These are phyloP conservation scores for Colletotrichum trifolii DNA, from an alignment of 2,329 filamentous ascomycete genomes.

Conservation along the genomic window DNA sequence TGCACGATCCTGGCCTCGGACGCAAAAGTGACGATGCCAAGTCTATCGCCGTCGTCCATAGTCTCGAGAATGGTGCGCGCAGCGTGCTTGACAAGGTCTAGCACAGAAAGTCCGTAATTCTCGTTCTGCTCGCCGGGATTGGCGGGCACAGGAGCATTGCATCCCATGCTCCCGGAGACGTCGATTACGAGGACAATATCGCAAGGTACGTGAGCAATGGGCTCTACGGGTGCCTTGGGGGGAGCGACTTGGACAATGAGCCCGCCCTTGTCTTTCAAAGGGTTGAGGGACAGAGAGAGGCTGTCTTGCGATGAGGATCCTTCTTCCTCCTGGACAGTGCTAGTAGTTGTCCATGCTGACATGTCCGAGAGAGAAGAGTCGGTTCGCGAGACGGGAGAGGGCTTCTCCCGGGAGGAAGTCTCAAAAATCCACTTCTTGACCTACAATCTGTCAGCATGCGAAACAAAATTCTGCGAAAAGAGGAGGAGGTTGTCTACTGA, in stretches of 20 bases:
- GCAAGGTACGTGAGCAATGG: slow-evolving; percentile 58
- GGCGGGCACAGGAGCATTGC: slow-evolving; percentile 57
- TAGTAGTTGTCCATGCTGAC: slow-evolving; percentile 12
- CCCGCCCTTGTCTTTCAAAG: slow-evolving; percentile 50
- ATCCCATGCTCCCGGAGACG: slow-evolving; percentile 67
- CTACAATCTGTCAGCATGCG: slow-evolving; percentile 7
- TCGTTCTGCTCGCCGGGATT: slow-evolving; percentile 53
- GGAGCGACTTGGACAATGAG: slow-evolving; percentile 60
- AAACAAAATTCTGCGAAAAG: too few species aligned
- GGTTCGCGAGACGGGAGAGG: neutral
- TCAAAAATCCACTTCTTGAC: slow-evolving; percentile 26
- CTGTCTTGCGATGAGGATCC: neutral
- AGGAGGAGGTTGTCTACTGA: neutral
- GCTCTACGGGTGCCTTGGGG: slow-evolving; percentile 48
- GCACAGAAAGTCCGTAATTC: slow-evolving; percentile 61
- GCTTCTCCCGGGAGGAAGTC: slow-evolving; percentile 1
- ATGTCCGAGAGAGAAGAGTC: neutral
- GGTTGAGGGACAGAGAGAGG: slow-evolving; percentile 48
- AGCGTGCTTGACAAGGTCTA: slow-evolving; percentile 71
- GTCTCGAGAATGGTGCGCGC: slow-evolving; percentile 68
- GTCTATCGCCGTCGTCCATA: slow-evolving; percentile 62
- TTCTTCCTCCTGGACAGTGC: neutral
- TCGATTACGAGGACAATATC: slow-evolving; percentile 73
- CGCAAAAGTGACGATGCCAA: slow-evolving; percentile 69
- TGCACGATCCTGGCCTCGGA: slow-evolving; percentile 55